Evolutionary conservation across 768 basidiomycete species (phyloP).

Genomic region (Suillus spraguei): DNA sequence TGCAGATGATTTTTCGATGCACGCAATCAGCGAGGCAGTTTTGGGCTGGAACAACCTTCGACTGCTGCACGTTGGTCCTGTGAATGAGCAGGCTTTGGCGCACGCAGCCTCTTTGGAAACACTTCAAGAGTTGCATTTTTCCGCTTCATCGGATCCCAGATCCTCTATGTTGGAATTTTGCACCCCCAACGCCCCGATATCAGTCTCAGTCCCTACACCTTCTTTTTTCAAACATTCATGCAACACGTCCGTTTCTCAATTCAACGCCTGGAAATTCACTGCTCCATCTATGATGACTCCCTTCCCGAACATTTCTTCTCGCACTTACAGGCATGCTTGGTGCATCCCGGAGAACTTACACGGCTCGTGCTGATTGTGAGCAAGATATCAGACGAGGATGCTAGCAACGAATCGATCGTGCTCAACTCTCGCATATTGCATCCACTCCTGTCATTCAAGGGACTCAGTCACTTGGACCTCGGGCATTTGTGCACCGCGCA

Average conservation of each 20-base stretch:
- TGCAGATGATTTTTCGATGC: background rate
- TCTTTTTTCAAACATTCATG: too few species aligned
- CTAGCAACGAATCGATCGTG: background rate
- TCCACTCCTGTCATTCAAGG: background rate
- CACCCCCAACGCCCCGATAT: too few species aligned
- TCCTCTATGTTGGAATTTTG: background rate
- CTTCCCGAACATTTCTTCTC: background rate
- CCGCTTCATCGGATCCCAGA: background rate
- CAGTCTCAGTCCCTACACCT: too few species aligned
- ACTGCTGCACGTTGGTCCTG: background rate
- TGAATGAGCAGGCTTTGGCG: background rate
- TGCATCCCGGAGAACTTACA: background rate
- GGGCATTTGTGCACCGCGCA: background rate
- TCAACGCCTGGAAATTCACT: too few species aligned
- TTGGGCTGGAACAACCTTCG: background rate
- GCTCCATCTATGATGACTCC: background rate
- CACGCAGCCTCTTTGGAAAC: background rate
- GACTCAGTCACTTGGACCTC: background rate
- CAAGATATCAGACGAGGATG: background rate
- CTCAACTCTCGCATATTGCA: background rate
- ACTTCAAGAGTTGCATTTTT: background rate
- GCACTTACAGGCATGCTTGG: background rate
- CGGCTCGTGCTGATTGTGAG: background rate
- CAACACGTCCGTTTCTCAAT: too few species aligned
- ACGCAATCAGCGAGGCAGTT: background rate